A percentile compares a stretch with the other conserved stretches of the same genome.
Evolutionary conservation across 169 alveolate genomes (phyloP).

Genomic region (Plasmodium malariae): DNA sequence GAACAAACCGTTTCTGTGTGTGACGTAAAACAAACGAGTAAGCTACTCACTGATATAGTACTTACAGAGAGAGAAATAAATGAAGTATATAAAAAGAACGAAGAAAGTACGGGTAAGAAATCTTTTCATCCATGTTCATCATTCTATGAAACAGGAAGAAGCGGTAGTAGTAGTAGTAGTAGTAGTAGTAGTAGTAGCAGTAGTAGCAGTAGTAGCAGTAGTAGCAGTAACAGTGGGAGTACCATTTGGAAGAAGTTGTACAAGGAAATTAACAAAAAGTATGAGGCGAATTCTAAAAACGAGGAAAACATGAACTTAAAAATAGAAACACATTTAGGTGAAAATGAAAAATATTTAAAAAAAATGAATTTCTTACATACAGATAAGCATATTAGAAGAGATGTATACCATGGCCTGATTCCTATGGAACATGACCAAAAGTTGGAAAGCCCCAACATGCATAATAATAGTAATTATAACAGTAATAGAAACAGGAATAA

Average conservation of each 20-base stretch:
- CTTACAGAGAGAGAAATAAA: neutral
- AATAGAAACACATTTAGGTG: neutral
- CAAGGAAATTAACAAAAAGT: neutral
- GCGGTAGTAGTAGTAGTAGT: neutral
- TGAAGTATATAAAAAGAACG: neutral
- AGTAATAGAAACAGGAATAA: too few relatives aligned
- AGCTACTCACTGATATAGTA: neutral
- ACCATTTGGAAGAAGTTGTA: too few relatives aligned
- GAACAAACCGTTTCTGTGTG: too few relatives aligned
- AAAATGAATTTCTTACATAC: neutral
- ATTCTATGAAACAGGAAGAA: neutral
- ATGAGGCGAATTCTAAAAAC: neutral
- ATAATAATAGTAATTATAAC: too few relatives aligned
- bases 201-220: too few relatives aligned
- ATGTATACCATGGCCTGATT: too few relatives aligned
- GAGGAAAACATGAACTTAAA: neutral
- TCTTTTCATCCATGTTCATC: neutral
- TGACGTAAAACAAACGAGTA: neutral
- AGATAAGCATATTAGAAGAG: too few relatives aligned
- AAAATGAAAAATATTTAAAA: neutral
- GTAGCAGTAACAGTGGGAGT: too few relatives aligned
- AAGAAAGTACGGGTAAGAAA: neutral
- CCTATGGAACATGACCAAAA: neutral
- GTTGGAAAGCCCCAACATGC: neutral
- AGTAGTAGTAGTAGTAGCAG: too few relatives aligned